phyloP scores from a whole-genome alignment of 1,284 basidiomycete genomes.

The Rhodofomes roseus region DNA sequence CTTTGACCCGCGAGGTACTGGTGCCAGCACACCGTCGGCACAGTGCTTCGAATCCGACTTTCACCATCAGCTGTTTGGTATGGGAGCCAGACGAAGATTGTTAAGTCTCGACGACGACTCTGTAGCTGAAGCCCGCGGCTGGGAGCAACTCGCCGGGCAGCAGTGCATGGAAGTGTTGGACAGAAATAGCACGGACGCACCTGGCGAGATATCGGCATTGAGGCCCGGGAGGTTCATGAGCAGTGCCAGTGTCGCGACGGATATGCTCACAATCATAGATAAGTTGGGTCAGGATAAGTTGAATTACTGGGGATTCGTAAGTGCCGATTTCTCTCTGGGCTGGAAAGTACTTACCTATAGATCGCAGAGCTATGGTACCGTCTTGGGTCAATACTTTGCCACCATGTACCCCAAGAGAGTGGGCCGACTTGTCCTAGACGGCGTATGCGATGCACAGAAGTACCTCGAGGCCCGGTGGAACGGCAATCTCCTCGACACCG shows the following conservation, averaged over 20 bases:
- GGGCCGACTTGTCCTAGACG: slow-evolving; percentile 30
- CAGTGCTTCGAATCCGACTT: slow-evolving; percentile 15
- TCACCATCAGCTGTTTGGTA: slow-evolving; percentile 13
- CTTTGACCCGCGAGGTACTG: slow-evolving; percentile 39
- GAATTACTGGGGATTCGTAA: too few species aligned
- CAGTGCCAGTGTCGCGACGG: too few species aligned
- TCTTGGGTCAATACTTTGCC: slow-evolving; percentile 41
- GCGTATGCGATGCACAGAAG: slow-evolving; percentile 25
- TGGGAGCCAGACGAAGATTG: slow-evolving; percentile 5
- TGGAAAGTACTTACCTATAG: background rate
- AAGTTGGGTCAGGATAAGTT: slow-evolving; percentile 30
- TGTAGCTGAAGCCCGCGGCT: slow-evolving; percentile 2
- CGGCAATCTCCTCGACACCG: slow-evolving; percentile 18
- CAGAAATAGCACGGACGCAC: too few species aligned
- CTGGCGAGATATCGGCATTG: too few species aligned
- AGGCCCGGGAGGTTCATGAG: too few species aligned
- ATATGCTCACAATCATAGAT: too few species aligned
- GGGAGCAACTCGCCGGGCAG: slow-evolving; percentile 8
- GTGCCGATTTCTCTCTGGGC: too few species aligned
- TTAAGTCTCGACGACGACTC: slow-evolving; percentile 7
- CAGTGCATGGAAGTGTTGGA: background rate
- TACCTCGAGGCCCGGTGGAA: slow-evolving; percentile 5
- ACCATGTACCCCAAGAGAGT: slow-evolving; percentile 43
- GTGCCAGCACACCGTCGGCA: slow-evolving; percentile 14
- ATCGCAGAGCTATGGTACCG: slow-evolving; percentile 36